Conservation (phyloP, 306 rosid species). For the Prunus mume region DNA sequence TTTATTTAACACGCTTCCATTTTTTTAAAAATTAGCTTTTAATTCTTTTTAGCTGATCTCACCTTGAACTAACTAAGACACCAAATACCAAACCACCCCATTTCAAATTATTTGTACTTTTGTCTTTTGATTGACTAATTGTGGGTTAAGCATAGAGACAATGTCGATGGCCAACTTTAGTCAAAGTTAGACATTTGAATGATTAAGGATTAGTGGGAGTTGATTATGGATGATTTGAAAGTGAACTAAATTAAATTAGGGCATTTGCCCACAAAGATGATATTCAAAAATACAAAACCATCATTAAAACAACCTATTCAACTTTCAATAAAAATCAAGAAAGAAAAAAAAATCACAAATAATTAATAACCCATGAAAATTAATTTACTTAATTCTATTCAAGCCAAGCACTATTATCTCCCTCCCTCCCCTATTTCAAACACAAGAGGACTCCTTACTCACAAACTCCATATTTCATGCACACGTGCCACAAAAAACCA, state of each 20-base stretch:
- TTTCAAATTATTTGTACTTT: slow-evolving; percentile 21
- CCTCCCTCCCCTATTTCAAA: slow-evolving; percentile 26
- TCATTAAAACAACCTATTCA: slow-evolving; percentile 12
- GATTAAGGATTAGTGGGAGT: not conserved
- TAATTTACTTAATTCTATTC: slow-evolving; percentile 42
- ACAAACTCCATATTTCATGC: slow-evolving; percentile 20
- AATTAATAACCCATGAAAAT: slow-evolving; percentile 22
- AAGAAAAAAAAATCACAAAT: slow-evolving; percentile 12
- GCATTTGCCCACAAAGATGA: not conserved
- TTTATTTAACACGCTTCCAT: not conserved
- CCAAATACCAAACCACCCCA: slow-evolving; percentile 47
- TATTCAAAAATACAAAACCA: slow-evolving; percentile 18
- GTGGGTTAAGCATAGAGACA: slow-evolving; percentile 26
- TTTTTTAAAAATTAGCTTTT: not conserved
- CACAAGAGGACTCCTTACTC: slow-evolving; percentile 4
- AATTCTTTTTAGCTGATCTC: slow-evolving; percentile 42
- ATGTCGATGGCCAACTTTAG: slow-evolving; percentile 23
- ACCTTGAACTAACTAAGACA: slow-evolving; percentile 16
- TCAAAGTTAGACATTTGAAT: slow-evolving; percentile 25
- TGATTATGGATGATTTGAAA: not conserved
- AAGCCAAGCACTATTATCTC: slow-evolving; percentile 39
- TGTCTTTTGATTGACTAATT: slow-evolving; percentile 18
- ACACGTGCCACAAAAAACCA: slow-evolving; percentile 52
- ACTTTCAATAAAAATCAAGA: not conserved
- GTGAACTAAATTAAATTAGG: not conserved